Conservation (phyloP, 305 asterid genomes). For the Fraxinus platypoda region DNA sequence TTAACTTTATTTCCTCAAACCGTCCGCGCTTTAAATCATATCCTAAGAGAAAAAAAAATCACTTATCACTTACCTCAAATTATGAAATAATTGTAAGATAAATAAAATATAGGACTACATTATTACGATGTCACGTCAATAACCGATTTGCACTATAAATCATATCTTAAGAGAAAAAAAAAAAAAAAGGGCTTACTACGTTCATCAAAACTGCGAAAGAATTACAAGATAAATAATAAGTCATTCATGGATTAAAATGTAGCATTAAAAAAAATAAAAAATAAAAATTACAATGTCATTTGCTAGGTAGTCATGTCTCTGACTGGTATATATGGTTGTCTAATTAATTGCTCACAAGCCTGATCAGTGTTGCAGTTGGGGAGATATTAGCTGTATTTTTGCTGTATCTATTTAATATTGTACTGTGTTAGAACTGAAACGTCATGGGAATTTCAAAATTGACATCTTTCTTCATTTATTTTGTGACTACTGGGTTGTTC, state of each 20-base stretch:
- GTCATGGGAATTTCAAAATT: neutral
- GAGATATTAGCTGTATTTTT: neutral
- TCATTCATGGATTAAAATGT: neutral
- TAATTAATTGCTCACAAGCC: neutral
- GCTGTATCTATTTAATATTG: constrained; percentile 31
- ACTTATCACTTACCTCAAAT: neutral
- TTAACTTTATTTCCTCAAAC: too few species aligned
- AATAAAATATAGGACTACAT: neutral
- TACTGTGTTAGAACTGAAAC: constrained; percentile 21
- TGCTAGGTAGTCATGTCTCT: neutral
- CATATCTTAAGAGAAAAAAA: neutral
- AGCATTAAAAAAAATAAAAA: neutral
- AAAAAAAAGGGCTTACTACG: neutral
- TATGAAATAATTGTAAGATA: too few species aligned
- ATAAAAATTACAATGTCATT: neutral
- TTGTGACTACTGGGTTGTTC: constrained; percentile 26
- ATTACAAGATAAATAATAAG: too few species aligned
- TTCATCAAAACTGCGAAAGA: neutral
- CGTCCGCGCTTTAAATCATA: too few species aligned
- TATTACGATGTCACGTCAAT: too few species aligned
- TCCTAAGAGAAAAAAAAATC: too few species aligned
- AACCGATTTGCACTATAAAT: neutral
- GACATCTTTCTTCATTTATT: constrained; percentile 22
- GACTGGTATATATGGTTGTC: neutral
- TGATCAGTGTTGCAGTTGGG: neutral